phyloP scores from a whole-genome alignment of 495 filamentous ascomycete species.

The Penicillium herquei region DNA sequence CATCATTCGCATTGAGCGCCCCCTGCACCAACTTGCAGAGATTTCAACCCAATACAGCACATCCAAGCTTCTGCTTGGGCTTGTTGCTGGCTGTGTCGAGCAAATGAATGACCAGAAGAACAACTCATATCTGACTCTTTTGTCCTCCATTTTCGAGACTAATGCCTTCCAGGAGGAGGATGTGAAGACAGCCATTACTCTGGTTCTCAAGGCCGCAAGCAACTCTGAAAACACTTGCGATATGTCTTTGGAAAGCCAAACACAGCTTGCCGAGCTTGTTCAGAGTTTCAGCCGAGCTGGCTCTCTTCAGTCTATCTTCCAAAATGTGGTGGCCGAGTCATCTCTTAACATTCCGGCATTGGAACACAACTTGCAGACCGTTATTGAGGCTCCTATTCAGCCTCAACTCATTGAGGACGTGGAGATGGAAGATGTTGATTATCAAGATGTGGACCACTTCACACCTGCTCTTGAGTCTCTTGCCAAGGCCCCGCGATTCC shows the following conservation, averaged over 20 bases:
- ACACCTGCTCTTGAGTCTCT: conserved; percentile 37
- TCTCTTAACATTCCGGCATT: conserved; percentile 65
- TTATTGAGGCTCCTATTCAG: conserved; percentile 50
- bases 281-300: conserved; percentile 56
- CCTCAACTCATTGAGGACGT: conserved; percentile 46
- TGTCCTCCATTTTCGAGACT: conserved; percentile 60
- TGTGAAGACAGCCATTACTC: conserved; percentile 57
- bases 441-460: conserved; percentile 38
- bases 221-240: conserved; percentile 33
- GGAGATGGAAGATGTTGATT: conserved; percentile 47
- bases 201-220: conserved; percentile 51
- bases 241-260: conserved; percentile 51
- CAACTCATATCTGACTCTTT: conserved; percentile 49
- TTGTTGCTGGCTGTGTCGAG: conserved; percentile 64
- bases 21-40: conserved; percentile 56
- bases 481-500: conserved; percentile 23
- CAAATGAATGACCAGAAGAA: conserved; percentile 62
- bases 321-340: conserved; percentile 56
- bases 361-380: conserved; percentile 67
- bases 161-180: conserved; percentile 62
- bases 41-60: conserved; percentile 64
- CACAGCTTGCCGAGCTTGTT: conserved; percentile 60
- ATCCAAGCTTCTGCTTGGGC: conserved; percentile 70
- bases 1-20: conserved; percentile 60
- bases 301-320: conserved; percentile 56